Conservation (phyloP, 208 protist genomes). For the Leishmania lainsoni region DNA sequence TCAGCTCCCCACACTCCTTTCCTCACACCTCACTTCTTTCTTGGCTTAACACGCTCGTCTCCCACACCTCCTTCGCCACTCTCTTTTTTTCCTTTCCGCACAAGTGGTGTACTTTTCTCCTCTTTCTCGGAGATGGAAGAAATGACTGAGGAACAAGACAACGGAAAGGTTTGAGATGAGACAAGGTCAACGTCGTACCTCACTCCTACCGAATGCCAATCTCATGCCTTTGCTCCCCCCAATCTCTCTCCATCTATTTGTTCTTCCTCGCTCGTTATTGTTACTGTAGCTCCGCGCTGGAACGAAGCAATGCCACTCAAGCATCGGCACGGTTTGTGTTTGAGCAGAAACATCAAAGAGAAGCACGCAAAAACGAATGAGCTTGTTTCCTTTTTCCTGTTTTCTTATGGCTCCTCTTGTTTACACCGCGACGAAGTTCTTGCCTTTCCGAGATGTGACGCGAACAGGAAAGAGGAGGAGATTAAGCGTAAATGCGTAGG, state of each 20-base stretch:
- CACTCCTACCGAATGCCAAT: background rate
- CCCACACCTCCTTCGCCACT: background rate
- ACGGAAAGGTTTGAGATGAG: constrained; percentile 25
- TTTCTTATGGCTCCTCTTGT: background rate
- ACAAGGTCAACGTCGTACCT: constrained; percentile 42
- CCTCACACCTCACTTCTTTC: background rate
- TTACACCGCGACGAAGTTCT: background rate
- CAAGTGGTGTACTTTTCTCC: background rate
- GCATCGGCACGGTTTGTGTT: background rate
- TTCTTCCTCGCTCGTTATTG: background rate
- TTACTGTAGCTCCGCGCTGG: background rate
- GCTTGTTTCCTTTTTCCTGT: background rate
- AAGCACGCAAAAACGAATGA: background rate
- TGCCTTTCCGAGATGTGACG: background rate
- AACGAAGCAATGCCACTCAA: background rate
- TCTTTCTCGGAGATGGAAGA: background rate
- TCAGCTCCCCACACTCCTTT: background rate
- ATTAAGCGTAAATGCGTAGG: background rate
- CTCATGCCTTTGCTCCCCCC: background rate
- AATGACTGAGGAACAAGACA: background rate
- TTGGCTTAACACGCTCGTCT: background rate
- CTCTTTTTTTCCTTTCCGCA: background rate
- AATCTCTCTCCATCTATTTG: background rate
- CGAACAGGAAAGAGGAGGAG: background rate
- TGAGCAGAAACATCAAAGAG: constrained; percentile 9